Percentiles rank a stretch among this genome's conserved stretches.
phyloP scores from a whole-genome alignment of 768 basidiomycete genomes.

The Brasilioporus rufonigricans region DNA sequence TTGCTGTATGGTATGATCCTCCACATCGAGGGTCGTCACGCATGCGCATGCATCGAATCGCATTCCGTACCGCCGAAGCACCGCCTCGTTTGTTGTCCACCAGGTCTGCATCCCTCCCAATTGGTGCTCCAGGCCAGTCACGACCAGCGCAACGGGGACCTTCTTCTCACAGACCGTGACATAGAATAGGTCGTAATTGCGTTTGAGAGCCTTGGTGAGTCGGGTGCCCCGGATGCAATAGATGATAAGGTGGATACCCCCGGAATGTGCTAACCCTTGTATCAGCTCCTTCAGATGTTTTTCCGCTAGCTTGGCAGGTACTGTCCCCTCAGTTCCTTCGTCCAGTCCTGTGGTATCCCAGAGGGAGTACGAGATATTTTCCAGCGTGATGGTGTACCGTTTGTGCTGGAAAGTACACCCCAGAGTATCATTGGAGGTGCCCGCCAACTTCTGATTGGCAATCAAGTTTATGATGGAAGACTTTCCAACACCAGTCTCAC shows the following conservation, averaged over 20 bases:
- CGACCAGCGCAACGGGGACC: conserved; percentile 35
- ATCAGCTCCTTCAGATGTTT: not conserved
- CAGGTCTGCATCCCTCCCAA: conserved; percentile 21
- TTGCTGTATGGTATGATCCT: not conserved
- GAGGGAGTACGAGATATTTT: not conserved
- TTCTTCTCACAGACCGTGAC: conserved; percentile 32
- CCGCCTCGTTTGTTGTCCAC: conserved; percentile 26
- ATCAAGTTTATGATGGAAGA: conserved; percentile 11
- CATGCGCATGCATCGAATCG: conserved; percentile 23
- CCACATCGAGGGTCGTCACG: conserved; percentile 5
- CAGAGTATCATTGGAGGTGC: not conserved
- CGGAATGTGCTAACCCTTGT: not conserved
- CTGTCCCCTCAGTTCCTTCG: conserved; percentile 3
- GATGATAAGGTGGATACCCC: conserved; percentile 5
- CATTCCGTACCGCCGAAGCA: conserved; percentile 29
- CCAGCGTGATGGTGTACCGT: not conserved
- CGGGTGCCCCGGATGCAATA: conserved; percentile 4
- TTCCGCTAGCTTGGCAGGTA: conserved; percentile 5
- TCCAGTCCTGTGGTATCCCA: conserved; percentile 11
- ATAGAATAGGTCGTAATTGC: conserved; percentile 35
- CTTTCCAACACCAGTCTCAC: conserved; percentile 12
- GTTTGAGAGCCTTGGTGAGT: conserved; percentile 11
- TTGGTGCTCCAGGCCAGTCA: conserved; percentile 36
- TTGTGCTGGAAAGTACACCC: conserved; percentile 5
- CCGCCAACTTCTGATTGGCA: not conserved